A percentile compares a stretch with the other conserved stretches of the same genome.
Conservation (phyloP, 805 yeast genomes). For the Brettanomyces naardenensis region DNA sequence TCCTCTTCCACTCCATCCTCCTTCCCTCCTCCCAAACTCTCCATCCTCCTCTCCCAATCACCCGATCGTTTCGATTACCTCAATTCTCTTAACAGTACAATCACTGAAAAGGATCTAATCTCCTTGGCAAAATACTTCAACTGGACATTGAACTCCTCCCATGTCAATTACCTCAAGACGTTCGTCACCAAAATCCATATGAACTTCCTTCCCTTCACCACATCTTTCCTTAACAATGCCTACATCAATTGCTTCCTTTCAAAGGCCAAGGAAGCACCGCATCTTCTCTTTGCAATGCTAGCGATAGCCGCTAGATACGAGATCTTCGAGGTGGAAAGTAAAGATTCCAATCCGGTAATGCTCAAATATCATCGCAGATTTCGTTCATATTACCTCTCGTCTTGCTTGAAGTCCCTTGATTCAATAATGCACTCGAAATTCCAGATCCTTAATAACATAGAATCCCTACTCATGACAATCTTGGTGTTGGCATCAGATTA, state of each 20-base stretch:
- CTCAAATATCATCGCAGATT: slow-evolving; percentile 44
- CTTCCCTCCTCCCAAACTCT: slow-evolving; percentile 18
- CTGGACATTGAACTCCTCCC: slow-evolving; percentile 24
- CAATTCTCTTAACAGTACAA: slow-evolving; percentile 21
- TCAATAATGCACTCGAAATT: slow-evolving; percentile 35
- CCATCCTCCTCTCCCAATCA: slow-evolving; percentile 9
- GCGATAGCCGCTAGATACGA: slow-evolving; percentile 64
- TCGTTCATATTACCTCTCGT: slow-evolving; percentile 54
- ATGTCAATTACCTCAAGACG: slow-evolving; percentile 25
- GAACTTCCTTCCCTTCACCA: slow-evolving; percentile 28
- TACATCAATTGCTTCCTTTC: slow-evolving; percentile 25
- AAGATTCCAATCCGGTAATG: slow-evolving; percentile 9
- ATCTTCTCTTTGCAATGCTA: slow-evolving; percentile 58
- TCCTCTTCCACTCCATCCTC: slow-evolving; percentile 7
- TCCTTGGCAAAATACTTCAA: slow-evolving; percentile 24
- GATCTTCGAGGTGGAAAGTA: slow-evolving; percentile 12
- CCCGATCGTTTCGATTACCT: slow-evolving; percentile 21
- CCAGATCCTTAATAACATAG: slow-evolving; percentile 47
- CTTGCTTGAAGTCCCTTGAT: slow-evolving; percentile 56
- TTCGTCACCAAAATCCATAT: slow-evolving; percentile 28
- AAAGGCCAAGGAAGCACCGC: slow-evolving; percentile 42
- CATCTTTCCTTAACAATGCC: slow-evolving; percentile 26
- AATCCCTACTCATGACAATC: slow-evolving; percentile 61
- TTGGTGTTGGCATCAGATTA: slow-evolving; percentile 58
- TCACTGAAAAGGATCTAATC: slow-evolving; percentile 18